Percentiles rank a stretch among this genome's conserved stretches.
Conservation (phyloP, 495 filamentous ascomycete genomes). For the Penicillium psychrofluorescens region DNA sequence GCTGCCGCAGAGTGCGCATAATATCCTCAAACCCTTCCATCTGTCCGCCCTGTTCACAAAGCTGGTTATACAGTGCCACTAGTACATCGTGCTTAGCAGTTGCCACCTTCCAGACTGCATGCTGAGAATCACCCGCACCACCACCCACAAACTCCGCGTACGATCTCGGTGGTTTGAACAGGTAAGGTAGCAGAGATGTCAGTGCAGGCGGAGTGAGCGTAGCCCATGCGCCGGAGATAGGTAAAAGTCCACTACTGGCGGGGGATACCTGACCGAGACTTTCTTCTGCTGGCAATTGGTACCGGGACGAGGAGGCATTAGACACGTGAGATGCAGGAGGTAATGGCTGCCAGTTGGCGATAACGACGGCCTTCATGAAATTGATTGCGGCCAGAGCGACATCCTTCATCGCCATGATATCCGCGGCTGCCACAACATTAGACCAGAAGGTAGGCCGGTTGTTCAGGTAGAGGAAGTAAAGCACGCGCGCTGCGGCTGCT, state of each 20-base stretch:
- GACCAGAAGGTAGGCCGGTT: conserved; percentile 43
- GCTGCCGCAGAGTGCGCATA: conserved; percentile 31
- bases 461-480: conserved; percentile 51
- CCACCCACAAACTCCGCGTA: conserved; percentile 54
- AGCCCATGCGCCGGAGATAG: conserved; percentile 41
- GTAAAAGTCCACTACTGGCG: conserved; percentile 30
- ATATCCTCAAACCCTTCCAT: conserved; percentile 37
- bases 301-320: conserved; percentile 19
- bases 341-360: conserved; percentile 45
- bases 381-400: conserved; percentile 47
- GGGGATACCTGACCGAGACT: conserved; percentile 29
- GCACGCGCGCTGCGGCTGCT: conserved; percentile 46
- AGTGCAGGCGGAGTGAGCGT: conserved; percentile 46
- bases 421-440: conserved; percentile 44
- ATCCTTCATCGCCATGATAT: conserved; percentile 52
- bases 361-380: conserved; percentile 46
- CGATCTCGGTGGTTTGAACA: conserved; percentile 51
- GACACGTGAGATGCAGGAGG: conserved; percentile 11
- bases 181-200: conserved; percentile 47
- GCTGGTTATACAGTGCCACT: conserved; percentile 30
- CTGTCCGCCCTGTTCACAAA: conserved; percentile 24
- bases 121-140: conserved; percentile 49
- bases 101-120: conserved; percentile 52
- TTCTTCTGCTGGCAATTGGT: conserved; percentile 36
- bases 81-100: conserved; percentile 53